These are phyloP conservation scores for Didymella sp. DNA, from an alignment of 2,329 filamentous ascomycete genomes.

Conservation along the genomic window DNA sequence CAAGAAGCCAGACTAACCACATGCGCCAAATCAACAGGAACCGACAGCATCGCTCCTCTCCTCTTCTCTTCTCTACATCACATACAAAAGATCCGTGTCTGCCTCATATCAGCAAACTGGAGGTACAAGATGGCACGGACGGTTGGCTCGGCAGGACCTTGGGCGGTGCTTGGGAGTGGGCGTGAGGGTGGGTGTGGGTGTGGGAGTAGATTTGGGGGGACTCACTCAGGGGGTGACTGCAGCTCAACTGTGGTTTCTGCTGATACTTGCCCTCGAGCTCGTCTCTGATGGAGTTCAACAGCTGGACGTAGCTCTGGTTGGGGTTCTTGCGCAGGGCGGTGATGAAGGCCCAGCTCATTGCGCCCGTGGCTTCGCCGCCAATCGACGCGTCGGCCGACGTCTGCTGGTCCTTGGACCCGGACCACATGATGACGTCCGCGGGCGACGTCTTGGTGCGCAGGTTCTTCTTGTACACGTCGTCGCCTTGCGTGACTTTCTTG, in stretches of 20 bases:
- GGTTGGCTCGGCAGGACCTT: neutral
- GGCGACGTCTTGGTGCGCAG: constrained; percentile 89
- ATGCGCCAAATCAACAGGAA: constrained; percentile 1
- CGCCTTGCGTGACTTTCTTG: constrained; percentile 84
- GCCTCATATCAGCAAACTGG: constrained; percentile 8
- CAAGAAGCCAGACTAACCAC: neutral
- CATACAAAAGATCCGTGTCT: constrained; percentile 30
- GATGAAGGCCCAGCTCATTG: constrained; percentile 99
- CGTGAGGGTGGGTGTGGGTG: too few relatives aligned
- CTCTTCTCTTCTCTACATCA: constrained; percentile 26
- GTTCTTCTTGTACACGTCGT: constrained; percentile 79
- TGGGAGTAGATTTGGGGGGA: too few relatives aligned
- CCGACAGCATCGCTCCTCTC: constrained; percentile 6
- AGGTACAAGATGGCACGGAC: neutral
- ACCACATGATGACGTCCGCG: constrained; percentile 98
- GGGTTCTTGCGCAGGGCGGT: constrained; percentile 88
- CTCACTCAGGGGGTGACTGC: constrained; percentile 92
- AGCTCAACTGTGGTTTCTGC: constrained; percentile 95
- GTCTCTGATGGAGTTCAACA: constrained; percentile 94
- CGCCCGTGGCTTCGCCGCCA: constrained; percentile 85
- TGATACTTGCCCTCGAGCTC: constrained; percentile 85
- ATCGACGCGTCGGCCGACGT: constrained; percentile 95
- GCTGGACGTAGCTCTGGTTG: constrained; percentile 93
- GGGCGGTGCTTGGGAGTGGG: too few relatives aligned
- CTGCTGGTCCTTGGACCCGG: constrained; percentile 93